Conservation (phyloP, 1,284 basidiomycete genomes). For the Chiua sp. region DNA sequence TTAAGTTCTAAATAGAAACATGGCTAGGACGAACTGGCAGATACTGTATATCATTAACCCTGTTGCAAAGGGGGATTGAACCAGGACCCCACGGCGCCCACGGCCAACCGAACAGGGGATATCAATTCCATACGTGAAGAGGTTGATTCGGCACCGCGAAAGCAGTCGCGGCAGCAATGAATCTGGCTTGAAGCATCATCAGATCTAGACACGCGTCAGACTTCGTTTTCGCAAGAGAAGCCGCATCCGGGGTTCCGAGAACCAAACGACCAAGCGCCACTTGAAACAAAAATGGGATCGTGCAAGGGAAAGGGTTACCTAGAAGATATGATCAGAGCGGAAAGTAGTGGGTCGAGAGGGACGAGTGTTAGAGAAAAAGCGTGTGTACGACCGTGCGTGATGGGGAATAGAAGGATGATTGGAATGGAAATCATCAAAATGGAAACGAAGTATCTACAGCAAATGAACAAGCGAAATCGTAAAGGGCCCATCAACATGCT, state of each 20-base stretch:
- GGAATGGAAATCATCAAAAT: too few relatives aligned
- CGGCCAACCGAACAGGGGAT: slow-evolving; percentile 65
- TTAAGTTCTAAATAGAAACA: too few relatives aligned
- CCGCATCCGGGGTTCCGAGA: slow-evolving; percentile 54
- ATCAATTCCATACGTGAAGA: slow-evolving; percentile 58
- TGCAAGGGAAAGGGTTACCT: slow-evolving; percentile 65
- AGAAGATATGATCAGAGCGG: slow-evolving; percentile 77
- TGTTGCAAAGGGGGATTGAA: slow-evolving; percentile 50
- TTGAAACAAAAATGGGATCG: slow-evolving; percentile 68
- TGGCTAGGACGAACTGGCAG: too few relatives aligned
- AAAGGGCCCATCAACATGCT: too few relatives aligned
- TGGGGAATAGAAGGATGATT: slow-evolving; percentile 76
- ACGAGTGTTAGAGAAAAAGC: slow-evolving; percentile 80
- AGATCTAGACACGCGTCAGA: slow-evolving; percentile 73
- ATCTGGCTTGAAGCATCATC: slow-evolving; percentile 50
- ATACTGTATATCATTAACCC: too few relatives aligned
- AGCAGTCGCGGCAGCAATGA: slow-evolving; percentile 29
- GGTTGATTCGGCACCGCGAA: slow-evolving; percentile 61
- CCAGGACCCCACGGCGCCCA: slow-evolving; percentile 57
- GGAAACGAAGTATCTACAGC: too few relatives aligned
- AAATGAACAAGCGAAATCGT: too few relatives aligned
- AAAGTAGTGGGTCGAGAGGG: slow-evolving; percentile 74
- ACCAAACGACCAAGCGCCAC: slow-evolving; percentile 52
- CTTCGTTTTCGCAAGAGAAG: slow-evolving; percentile 66
- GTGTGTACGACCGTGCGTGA: slow-evolving; percentile 62